These are phyloP conservation scores for Tetrahymena thermophila DNA, from an alignment of 73 alveolate genomes.

Conservation along the genomic window DNA sequence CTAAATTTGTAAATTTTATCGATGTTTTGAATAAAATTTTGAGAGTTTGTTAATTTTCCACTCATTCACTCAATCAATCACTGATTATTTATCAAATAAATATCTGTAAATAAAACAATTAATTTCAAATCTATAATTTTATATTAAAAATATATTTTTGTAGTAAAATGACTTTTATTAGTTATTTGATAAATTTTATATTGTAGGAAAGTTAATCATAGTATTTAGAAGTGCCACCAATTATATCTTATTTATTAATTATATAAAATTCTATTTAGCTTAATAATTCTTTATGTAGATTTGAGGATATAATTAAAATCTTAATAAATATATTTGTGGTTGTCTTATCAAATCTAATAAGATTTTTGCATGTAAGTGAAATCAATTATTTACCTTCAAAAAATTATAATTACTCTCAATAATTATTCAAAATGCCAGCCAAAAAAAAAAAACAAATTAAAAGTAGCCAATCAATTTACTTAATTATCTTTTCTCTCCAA, in stretches of 20 bases:
- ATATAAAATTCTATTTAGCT: background rate
- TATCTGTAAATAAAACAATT: no score
- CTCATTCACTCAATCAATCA: no score
- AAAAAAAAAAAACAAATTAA: no score
- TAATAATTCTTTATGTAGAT: background rate
- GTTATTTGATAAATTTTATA: no score
- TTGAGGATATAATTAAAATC: background rate
- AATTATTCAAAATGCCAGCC: background rate
- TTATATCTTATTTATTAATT: no score
- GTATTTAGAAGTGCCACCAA: background rate
- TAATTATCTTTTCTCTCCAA: background rate
- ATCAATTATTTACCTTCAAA: background rate
- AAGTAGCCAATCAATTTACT: background rate
- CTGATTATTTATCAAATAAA: no score
- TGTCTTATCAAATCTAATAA: background rate
- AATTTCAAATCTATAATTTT: no score
- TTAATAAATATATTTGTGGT: background rate
- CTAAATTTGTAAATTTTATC: background rate
- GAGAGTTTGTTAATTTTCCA: no score
- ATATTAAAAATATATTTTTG: no score
- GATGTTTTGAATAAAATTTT: no score
- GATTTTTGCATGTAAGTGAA: background rate
- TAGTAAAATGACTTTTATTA: no score
- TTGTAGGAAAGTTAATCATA: background rate
- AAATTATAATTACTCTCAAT: background rate